Base-by-base conservation (phyloP, 306 rosid species). In the Casuarina equisetifolia region DNA sequence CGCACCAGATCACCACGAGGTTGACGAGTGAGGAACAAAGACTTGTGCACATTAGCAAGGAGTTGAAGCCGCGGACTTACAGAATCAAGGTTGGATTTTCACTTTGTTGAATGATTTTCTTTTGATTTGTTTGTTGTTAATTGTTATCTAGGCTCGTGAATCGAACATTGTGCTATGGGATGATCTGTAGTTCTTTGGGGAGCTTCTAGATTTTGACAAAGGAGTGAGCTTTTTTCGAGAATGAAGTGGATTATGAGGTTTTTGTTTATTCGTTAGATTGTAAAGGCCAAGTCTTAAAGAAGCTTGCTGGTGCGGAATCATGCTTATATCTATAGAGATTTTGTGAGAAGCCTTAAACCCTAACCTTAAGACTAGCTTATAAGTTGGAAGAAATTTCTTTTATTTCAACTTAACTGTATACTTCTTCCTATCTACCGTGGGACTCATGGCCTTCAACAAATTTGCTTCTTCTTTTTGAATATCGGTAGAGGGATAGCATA, bases 11-110 rank as follows among this genome's bases (percentile, higher is more conserved):
- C 68, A 86, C 93, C 0, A 88, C 97, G 2, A 89, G 98, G 77
- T 87, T 95, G 92, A 86, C 80, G 3, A 87, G 89, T 85, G 98
- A 95, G 75, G 98, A 95, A 83, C 97, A 88, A 59, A 89, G 84
- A 70, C 97, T 95, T 82, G 97, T 95, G 70, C 84, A 89, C 79
- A 82, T 92, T 17, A 76, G 90, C 88, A 95, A 92, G 91, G 98
- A 95, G 76, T 86, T 95, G 89, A 95, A 84, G 84, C 98, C 98
- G 3, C 90, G 98, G 73, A 95, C 98, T 9, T 95, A 88, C 59
- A 85, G 98, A 86, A 87, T 95, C 48, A 95, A 90, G 98, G 98
- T 95, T 39, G 74, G 79, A 78, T 13, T 58, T 58, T 50, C 78
- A 45, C 43, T 48, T 48, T 9, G 51, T 79, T 61, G 63, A 70